A percentile compares a stretch with the other conserved stretches of the same genome.
Evolutionary conservation across 768 basidiomycete species (phyloP).

Genomic region (Nidularia sp.): DNA sequence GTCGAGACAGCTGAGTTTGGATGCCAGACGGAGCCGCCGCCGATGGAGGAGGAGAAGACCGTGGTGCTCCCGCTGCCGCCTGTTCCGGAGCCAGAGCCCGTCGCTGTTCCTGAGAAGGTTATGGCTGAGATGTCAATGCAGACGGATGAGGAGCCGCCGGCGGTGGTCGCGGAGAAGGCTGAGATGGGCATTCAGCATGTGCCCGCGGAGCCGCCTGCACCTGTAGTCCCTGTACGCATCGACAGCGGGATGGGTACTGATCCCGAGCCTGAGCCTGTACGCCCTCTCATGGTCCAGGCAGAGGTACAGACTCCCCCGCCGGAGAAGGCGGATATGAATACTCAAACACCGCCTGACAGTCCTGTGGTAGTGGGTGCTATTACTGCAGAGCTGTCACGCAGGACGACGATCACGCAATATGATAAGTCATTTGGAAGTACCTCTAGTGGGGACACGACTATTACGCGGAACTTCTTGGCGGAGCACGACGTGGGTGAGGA

Average conservation of each 20-base stretch:
- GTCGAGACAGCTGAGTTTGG: conserved; percentile 57
- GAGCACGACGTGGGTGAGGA: conserved; percentile 9
- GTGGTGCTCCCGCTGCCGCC: conserved; percentile 25
- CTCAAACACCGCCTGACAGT: conserved; percentile 15
- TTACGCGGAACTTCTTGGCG: conserved; percentile 34
- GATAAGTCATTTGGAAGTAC: conserved; percentile 27
- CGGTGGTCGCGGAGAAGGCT: conserved; percentile 23
- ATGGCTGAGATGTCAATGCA: conserved; percentile 39
- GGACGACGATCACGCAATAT: conserved; percentile 45
- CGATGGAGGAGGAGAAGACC: conserved; percentile 17
- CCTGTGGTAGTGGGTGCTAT: neutral
- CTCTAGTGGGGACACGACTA: conserved; percentile 32
- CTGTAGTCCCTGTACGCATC: conserved; percentile 21
- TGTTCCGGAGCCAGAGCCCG: conserved; percentile 18
- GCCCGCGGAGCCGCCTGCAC: conserved; percentile 22
- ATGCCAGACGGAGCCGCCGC: conserved; percentile 46
- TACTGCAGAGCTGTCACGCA: conserved; percentile 15
- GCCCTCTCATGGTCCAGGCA: conserved; percentile 18
- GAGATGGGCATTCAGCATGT: conserved; percentile 51
- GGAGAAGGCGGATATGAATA: conserved; percentile 24
- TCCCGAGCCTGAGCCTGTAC: conserved; percentile 15
- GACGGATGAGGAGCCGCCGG: conserved; percentile 37
- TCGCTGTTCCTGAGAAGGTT: conserved; percentile 15
- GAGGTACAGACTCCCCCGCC: conserved; percentile 32
- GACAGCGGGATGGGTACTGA: conserved; percentile 33